These are phyloP conservation scores for Pulveroboletus sp. DNA, from an alignment of 768 basidiomycete genomes.

Conservation along the genomic window DNA sequence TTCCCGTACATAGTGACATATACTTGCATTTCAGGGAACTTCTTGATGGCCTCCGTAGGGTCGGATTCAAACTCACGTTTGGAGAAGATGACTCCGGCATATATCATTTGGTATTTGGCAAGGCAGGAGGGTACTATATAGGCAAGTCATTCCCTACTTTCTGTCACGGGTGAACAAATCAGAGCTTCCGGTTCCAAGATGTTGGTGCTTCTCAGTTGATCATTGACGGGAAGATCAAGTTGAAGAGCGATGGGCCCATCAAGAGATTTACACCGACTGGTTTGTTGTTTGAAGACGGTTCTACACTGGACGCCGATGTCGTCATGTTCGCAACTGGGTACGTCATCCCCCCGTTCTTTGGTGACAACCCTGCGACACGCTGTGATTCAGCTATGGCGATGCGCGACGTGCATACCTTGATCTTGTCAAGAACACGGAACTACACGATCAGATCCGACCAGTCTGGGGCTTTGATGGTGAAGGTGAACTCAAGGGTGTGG, in stretches of 20 bases:
- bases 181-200: slow-evolving; percentile 27
- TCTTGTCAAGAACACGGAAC: slow-evolving; percentile 19
- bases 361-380: background rate
- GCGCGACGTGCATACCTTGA: slow-evolving; percentile 12
- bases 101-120: slow-evolving; percentile 41
- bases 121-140: slow-evolving; percentile 64
- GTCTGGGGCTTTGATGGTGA: slow-evolving; percentile 31
- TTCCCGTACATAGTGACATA: background rate
- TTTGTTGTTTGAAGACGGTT: slow-evolving; percentile 25
- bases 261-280: slow-evolving; percentile 33
- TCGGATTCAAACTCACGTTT: slow-evolving; percentile 51
- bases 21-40: slow-evolving; percentile 34
- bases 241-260: slow-evolving; percentile 26
- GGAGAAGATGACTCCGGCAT: slow-evolving; percentile 53
- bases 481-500: slow-evolving; percentile 29
- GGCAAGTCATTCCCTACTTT: slow-evolving; percentile 32
- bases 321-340: slow-evolving; percentile 25
- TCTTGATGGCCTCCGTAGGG: slow-evolving; percentile 50
- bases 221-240: slow-evolving; percentile 44
- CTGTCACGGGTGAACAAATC: background rate
- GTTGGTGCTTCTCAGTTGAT: slow-evolving; percentile 40
- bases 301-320: slow-evolving; percentile 44
- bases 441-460: slow-evolving; percentile 18
- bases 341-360: slow-evolving; percentile 5
- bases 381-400: slow-evolving; percentile 16